Percentiles rank a stretch among this genome's conserved stretches.
phyloP scores from a whole-genome alignment of 179 eudicot species.

The Beta corolliflora region DNA sequence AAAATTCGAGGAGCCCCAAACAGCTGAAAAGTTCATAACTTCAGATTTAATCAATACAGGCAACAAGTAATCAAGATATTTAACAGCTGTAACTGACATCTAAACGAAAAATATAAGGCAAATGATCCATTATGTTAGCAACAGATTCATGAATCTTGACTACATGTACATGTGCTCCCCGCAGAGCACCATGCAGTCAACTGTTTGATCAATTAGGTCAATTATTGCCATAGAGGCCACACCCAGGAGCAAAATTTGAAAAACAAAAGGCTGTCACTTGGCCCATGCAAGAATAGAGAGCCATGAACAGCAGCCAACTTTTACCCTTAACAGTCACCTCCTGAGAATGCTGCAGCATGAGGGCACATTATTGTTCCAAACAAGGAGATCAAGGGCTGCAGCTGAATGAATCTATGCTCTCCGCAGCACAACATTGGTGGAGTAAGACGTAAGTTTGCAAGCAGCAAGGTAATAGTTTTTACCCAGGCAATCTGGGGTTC shows the following conservation, averaged over 20 bases:
- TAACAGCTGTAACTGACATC: not conserved
- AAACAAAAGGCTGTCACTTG: not conserved
- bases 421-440: too few species aligned
- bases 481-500: too few species aligned
- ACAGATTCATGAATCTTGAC: not conserved
- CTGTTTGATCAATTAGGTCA: not conserved
- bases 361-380: too few species aligned
- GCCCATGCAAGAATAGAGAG: not conserved
- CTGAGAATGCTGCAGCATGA: too few species aligned
- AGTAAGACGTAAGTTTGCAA: too few species aligned
- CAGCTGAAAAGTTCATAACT: slow-evolving; percentile 42
- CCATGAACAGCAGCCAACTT: not conserved
- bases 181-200: not conserved
- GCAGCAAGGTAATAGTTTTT: too few species aligned
- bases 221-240: not conserved
- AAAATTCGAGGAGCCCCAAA: slow-evolving; percentile 65
- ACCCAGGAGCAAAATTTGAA: not conserved
- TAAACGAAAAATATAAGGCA: not conserved
- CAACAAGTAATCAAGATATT: slow-evolving; percentile 6
- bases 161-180: not conserved
- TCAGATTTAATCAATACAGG: not conserved
- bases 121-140: not conserved
- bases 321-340: too few species aligned
- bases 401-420: too few species aligned
- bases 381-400: too few species aligned